These are phyloP conservation scores for Tylopilus felleus DNA, from an alignment of 768 basidiomycete species.

Conservation along the genomic window DNA sequence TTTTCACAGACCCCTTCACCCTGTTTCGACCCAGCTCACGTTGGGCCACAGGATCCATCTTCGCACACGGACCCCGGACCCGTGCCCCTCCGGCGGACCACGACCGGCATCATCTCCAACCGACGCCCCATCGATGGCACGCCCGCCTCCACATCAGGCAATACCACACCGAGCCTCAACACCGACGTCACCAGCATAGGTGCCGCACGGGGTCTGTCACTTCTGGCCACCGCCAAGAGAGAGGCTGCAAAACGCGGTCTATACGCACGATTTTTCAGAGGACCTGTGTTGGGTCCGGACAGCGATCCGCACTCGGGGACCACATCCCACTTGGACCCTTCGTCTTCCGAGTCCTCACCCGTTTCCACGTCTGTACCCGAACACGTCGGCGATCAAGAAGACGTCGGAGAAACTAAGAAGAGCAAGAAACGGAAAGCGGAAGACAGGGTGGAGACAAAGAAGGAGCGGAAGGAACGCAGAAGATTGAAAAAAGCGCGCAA, in stretches of 20 bases:
- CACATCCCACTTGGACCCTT: neutral
- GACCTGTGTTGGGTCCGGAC: conserved; percentile 61
- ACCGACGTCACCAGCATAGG: neutral
- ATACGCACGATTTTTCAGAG: conserved; percentile 81
- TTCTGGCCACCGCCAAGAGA: conserved; percentile 66
- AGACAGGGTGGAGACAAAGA: conserved; percentile 11
- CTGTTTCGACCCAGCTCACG: neutral
- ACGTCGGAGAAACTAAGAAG: neutral
- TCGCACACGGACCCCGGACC: conserved; percentile 11
- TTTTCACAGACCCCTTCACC: neutral
- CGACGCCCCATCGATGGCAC: conserved; percentile 54
- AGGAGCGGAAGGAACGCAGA: conserved; percentile 23
- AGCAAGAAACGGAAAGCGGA: conserved; percentile 11
- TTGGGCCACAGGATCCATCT: conserved; percentile 11
- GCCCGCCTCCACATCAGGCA: conserved; percentile 44
- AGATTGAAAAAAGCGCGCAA: conserved; percentile 22
- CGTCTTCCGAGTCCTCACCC: neutral
- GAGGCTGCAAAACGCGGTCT: conserved; percentile 73
- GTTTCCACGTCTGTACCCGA: neutral
- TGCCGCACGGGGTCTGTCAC: conserved; percentile 34
- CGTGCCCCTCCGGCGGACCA: conserved; percentile 50
- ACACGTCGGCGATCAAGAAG: neutral
- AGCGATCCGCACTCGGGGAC: neutral
- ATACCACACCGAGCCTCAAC: conserved; percentile 36
- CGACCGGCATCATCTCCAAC: conserved; percentile 75